Conservation (phyloP, 2,329 filamentous ascomycete genomes). For the Lachnellula suecica region DNA sequence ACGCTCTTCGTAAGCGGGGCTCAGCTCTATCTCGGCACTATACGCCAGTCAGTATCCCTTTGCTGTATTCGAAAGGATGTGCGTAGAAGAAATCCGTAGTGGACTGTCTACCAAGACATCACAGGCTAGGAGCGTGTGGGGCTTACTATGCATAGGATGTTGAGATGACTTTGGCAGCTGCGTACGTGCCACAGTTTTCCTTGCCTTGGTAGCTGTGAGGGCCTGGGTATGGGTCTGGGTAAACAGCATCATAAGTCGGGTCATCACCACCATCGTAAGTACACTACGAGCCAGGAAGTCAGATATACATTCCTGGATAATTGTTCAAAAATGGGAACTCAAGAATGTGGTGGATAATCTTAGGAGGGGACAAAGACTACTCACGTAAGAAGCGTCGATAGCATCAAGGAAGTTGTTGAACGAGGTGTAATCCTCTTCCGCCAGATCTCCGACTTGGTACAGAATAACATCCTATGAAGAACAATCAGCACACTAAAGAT, state of each 20-base stretch:
- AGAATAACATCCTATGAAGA: constrained; percentile 50
- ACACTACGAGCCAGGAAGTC: too few relatives aligned
- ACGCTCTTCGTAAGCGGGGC: constrained; percentile 46
- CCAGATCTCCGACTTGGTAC: constrained; percentile 44
- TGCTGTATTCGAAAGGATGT: too few relatives aligned
- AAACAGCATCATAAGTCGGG: constrained; percentile 31
- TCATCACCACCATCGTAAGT: constrained; percentile 43
- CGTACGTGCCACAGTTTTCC: constrained; percentile 44
- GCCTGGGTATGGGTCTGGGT: constrained; percentile 30
- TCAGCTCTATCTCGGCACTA: constrained; percentile 50
- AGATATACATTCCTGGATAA: too few relatives aligned
- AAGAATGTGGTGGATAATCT: too few relatives aligned
- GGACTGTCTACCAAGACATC: too few relatives aligned
- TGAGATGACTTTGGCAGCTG: constrained; percentile 52
- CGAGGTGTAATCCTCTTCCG: constrained; percentile 20
- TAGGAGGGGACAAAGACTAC: too few relatives aligned
- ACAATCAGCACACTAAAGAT: too few relatives aligned
- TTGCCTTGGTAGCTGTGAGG: constrained; percentile 40
- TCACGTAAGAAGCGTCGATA: constrained; percentile 44
- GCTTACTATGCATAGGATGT: constrained; percentile 54
- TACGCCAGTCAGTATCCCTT: too few relatives aligned
- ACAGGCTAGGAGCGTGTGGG: too few relatives aligned
- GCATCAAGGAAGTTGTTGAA: constrained; percentile 38
- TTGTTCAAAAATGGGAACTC: too few relatives aligned
- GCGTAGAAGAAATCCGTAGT: too few relatives aligned